Evolutionary conservation across 805 yeast species (phyloP), one percentile per base, ranked within the genome.

Genomic region (Saccharomyces cerevisiae): DNA sequence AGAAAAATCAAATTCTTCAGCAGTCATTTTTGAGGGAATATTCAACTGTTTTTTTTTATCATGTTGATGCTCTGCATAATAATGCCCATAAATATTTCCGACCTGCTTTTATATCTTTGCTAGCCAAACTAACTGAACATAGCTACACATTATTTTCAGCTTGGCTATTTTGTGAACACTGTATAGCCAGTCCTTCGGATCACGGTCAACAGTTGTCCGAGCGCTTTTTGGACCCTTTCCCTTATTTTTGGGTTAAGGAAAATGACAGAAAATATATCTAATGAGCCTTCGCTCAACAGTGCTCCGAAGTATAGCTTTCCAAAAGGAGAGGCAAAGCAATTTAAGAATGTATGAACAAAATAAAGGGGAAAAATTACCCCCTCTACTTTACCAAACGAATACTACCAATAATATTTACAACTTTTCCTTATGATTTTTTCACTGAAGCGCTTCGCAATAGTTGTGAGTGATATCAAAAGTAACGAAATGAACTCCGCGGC

Each of bases 1-100:
- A 46, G 79, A 72, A 55, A 78, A 78, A 64, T 77, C 80, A 58
- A 80, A 79, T 26, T 55, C 51, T 50, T 55, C 57, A 22, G 48
- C 47, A 26, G 58, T 53, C 63, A 57, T 59, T n/a, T n/a, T 32
- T n/a, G 21, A 32, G n/a, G n/a, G 14, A 32, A 14, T n/a, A 21
- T 32, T 32, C 21, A 32, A 9, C 14, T 14, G 41, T 6, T 32
- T 14, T 32, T 32, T 32, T n/a, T n/a, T 14, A n/a, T 32, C 9
- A 32, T 3, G 21, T 6, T 14, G 21, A 32, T 32, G 14, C 41
- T 14, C 17, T n/a, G n/a, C 4, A 5, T 32, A 32, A 9, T 32
- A n/a, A n/a, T 32, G 5, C 21, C 21, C 41, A 32, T 32, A 14
- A 32, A 2, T 32, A n/a, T n/a, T 21, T n/a, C 21, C 21, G 41